Evolutionary conservation across 345 rosid species (phyloP), one percentile per base, ranked within the genome.

Genomic region (Chamaenerion angustifolium): DNA sequence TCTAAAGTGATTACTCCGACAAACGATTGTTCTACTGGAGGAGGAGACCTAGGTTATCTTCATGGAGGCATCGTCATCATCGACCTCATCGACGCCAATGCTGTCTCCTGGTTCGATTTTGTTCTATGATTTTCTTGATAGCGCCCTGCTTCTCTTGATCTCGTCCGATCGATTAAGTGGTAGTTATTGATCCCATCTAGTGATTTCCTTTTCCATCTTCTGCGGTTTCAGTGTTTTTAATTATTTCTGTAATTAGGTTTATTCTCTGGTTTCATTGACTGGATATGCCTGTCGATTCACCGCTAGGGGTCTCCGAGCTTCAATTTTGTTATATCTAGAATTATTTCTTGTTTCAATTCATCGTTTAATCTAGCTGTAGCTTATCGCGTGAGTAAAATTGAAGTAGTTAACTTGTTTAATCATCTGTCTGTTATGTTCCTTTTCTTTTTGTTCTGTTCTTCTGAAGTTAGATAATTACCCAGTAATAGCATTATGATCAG

Each of bases 81-180:
- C 56, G 41, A 2, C 37, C 10, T 46, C 57, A 42, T 54, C 48
- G 37, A 7, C 3, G 6, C 10, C 37, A 31, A 31, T 31, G 13
- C 0, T 54, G 9, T 50, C 66, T 13, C 44, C 65, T 17, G 37
- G 59, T 2, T 53, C 73, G 1, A 43, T 66, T 12, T 46, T 61
- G 11, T 78, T 76, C 69, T 71, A 70, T 48, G 66, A 63, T 60
- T 78, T 78, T 59, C 86, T 76, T 7, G 65, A 71, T 43, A 64
- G 81, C 75, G 82, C 50, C 80, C 78, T 43, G 70, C 82, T 60
- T 71, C 82, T 15, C 48, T 75, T 52, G 72, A 81, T 70, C 83
- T 68, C 41, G 76, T 71, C 50, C 83, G 79, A 63, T 76, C 82
- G 70, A 73, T 81, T 59, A 77, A 78, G 62, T 75, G 89, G 96